These are phyloP conservation scores for Dendrobium huoshanense DNA, from an alignment of 106 monocot genomes.

Conservation along the genomic window DNA sequence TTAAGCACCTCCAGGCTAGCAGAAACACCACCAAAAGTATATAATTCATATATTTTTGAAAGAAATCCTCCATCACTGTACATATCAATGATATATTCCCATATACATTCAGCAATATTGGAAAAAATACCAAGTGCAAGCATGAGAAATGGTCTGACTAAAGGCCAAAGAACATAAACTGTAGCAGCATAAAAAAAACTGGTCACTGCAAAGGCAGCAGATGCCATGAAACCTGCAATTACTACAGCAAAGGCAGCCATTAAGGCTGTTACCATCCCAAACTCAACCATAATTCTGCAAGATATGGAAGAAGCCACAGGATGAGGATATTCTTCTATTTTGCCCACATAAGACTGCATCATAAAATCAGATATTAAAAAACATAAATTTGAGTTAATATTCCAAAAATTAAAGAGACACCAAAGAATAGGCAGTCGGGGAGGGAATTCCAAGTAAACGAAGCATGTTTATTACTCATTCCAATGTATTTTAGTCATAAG, in stretches of 20 bases:
- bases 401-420: neutral
- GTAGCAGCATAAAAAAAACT: constrained; percentile 61
- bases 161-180: constrained; percentile 65
- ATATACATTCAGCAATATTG: constrained; percentile 51
- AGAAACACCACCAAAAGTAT: constrained; percentile 79
- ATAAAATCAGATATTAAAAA: neutral
- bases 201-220: constrained; percentile 66
- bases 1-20: constrained; percentile 68
- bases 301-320: constrained; percentile 93
- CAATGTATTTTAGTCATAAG: neutral
- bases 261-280: constrained; percentile 63
- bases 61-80: constrained; percentile 66
- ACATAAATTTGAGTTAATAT: neutral
- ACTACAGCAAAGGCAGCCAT: constrained; percentile 56
- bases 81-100: constrained; percentile 57
- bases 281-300: constrained; percentile 75
- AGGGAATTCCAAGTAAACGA: neutral
- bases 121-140: constrained; percentile 45
- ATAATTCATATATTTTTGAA: constrained; percentile 61
- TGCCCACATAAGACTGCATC: constrained; percentile 73
- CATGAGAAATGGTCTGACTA: constrained; percentile 62
- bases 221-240: constrained; percentile 60
- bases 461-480: neutral
- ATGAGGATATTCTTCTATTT: constrained; percentile 53
- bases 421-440: neutral